A percentile compares a stretch with the other conserved stretches of the same genome.
Conservation (phyloP, 148 eudicot species). For the Cornus controversa region DNA sequence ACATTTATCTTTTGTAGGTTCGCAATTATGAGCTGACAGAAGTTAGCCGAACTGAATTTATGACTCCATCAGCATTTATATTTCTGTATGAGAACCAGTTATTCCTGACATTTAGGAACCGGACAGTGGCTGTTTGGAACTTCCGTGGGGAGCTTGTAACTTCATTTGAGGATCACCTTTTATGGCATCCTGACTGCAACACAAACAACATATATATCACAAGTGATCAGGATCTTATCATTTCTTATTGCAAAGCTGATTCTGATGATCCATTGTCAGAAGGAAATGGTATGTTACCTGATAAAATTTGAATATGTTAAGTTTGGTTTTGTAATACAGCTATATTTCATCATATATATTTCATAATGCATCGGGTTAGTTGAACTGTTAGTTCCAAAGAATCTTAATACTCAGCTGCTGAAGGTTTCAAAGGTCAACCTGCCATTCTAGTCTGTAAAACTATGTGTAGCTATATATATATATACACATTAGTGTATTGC, state of each 20-base stretch:
- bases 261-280: slow-evolving; percentile 67
- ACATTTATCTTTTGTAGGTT: slow-evolving; percentile 52
- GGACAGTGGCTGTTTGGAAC: slow-evolving; percentile 98
- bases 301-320: neutral
- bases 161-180: slow-evolving; percentile 94
- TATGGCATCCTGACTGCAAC: slow-evolving; percentile 99
- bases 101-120: slow-evolving; percentile 83
- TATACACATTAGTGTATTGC: too few species aligned
- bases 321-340: neutral
- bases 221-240: slow-evolving; percentile 96
- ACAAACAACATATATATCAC: slow-evolving; percentile 97
- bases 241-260: slow-evolving; percentile 95
- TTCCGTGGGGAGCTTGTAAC: slow-evolving; percentile 97
- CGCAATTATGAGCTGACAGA: slow-evolving; percentile 75
- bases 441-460: neutral
- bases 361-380: neutral
- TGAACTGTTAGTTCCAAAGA: neutral
- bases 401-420: neutral
- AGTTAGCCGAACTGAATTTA: slow-evolving; percentile 88
- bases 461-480: too few species aligned
- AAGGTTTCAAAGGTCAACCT: neutral
- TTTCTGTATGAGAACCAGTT: slow-evolving; percentile 93
- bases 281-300: slow-evolving; percentile 56
- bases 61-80: slow-evolving; percentile 98
- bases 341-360: too few species aligned